Base-by-base conservation (phyloP, 2,329 filamentous ascomycete genomes). In the Clonostachys rhizophaga region DNA sequence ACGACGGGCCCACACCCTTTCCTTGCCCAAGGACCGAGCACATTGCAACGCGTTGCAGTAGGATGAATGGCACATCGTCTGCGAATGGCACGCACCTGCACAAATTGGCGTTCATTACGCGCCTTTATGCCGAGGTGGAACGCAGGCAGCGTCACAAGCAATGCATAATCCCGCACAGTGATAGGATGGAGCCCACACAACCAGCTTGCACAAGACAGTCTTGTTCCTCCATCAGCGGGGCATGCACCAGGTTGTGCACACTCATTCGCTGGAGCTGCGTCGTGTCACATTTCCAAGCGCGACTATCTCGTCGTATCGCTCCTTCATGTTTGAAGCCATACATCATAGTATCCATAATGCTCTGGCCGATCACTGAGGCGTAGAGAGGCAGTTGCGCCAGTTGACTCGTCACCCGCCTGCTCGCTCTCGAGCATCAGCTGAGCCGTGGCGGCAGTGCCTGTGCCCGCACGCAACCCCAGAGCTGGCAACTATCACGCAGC, bases 141-240 rank as follows among this genome's bases (percentile, higher is more conserved):
- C 59, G 57, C 57, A 59, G 56, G 55, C 55, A 52, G 56, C 56
- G 55, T 64, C 61, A 64, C 62, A 63, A 60, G 57, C 53, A 55
- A 55, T 65, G 62, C 63, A 66, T 57, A 65, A 62, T 56, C 50
- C 53, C 57, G 60, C 52, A 36, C 52, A 54, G 50, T 61, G 60
- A 65, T 61, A 56, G 61, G 62, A 30, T 30, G 24, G 24, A 30
- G 24, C 24, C 24, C 24, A 30, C 46, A 47, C 45, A 52, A 48
- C 44, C 52, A 54, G 49, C 49, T 46, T 54, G 56, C 56, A 56
- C 52, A 52, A 55, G 50, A 50, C 46, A 47, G 42, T 46, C 45
- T 45, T 46, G 43, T 47, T 17, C 42, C 16, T 16, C 42, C 42
- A 30, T 6, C 20, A 30, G 42, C 20, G 24, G 42, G 33, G 42